Conservation (phyloP, 768 basidiomycete species). For the Hirschioporus abietinus region DNA sequence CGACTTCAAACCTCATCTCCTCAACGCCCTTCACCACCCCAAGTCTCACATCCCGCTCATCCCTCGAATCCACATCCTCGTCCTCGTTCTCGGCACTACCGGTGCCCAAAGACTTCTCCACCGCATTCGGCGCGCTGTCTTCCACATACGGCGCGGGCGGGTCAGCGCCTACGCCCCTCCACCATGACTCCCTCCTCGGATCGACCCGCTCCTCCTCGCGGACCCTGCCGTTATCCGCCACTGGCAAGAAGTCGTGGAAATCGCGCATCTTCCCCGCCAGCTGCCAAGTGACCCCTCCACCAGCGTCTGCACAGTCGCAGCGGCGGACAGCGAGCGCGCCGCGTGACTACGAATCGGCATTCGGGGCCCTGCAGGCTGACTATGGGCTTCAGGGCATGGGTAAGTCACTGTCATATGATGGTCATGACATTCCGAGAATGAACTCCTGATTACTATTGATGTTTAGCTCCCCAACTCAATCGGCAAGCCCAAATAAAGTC, state of each 20-base stretch:
- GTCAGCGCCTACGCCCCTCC: conserved; percentile 7
- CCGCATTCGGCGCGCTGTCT: conserved; percentile 22
- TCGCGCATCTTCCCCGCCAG: not conserved
- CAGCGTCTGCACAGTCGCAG: not conserved
- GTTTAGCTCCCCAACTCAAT: not conserved
- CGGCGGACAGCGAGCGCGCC: not conserved
- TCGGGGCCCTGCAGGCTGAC: conserved; percentile 20
- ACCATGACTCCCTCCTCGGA: not conserved
- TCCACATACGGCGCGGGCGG: conserved; percentile 22
- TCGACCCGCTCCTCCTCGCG: too few relatives aligned
- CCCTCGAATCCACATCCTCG: too few relatives aligned
- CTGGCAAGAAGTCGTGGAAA: not conserved
- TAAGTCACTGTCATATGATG: not conserved
- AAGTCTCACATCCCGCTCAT: too few relatives aligned
- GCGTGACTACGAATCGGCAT: conserved; percentile 22
- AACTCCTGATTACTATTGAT: too few relatives aligned
- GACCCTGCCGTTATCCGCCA: too few relatives aligned
- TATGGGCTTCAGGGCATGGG: conserved; percentile 20
- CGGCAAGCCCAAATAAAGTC: not conserved
- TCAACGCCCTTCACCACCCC: too few relatives aligned
- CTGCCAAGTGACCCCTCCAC: not conserved
- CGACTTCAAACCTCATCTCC: not conserved
- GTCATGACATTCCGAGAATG: too few relatives aligned
- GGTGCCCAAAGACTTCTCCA: conserved; percentile 21
- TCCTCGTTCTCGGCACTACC: not conserved